Base-by-base conservation (phyloP, 257 asterid genomes). In the Nicotiana noctiflora region DNA sequence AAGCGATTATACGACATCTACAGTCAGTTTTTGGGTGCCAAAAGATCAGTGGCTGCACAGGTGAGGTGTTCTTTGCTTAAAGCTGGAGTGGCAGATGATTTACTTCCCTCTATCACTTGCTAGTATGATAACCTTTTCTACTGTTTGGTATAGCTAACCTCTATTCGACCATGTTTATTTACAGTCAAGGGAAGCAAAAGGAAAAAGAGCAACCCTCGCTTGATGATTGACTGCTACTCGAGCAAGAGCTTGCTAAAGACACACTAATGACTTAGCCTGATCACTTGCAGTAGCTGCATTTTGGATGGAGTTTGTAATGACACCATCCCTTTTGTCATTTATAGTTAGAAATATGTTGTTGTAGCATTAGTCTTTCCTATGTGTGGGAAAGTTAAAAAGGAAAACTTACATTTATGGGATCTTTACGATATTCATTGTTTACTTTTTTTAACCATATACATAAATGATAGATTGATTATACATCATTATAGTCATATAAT, bases 151-250 rank as follows among this genome's bases (percentile, higher is more conserved):
- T 60, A 6, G 8, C 55, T 77, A 60, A 57, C 70, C 40, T 17
- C 44, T 10, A 1, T 40, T 14, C 23, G 25, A 74, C 2, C 14
- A 23, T 83, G 57, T 86, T 77, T 62, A 34, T 80, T 19, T 87
- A 87, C 97, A 93, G 99, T 87, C 97, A 23, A 90, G 95, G 88
- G 98, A 92, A 51, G 91, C 91, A 3, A 93, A 93, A 86, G 98
- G 99, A 59, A 91, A 95, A 88, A 89, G 97, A 78, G 97, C 96
- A 81, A 93, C 99, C 32, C 85, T 95, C 60, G 99, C 98, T 81
- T 94, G 76, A 88, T 46, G 82, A 60, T 49, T 17, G 79, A 31
- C 67, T 66, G 79, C 79, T 49, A 49, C 8, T 49, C 44, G 31
- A 74, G 79, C 25, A 46, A 46, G 60, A 49, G 1, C 10, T 74